Base-by-base conservation (phyloP, 257 asterid genomes). In the Solanum ossicruentum region DNA sequence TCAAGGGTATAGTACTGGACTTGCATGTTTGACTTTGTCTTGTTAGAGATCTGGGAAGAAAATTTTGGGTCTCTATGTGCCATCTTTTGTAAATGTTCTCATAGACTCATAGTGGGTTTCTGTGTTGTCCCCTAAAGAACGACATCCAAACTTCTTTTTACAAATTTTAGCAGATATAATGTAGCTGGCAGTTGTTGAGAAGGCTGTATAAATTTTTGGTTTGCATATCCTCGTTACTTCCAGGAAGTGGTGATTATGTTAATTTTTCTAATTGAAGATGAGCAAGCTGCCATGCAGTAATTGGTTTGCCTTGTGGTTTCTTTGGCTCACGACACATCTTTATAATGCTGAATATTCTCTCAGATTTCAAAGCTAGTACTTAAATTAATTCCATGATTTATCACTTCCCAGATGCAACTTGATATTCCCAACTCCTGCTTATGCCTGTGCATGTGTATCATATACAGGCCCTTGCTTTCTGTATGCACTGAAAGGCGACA, bases 1-100 rank as follows among this genome's bases (percentile, higher is more conserved):
- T 89, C 84, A 92, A 91, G 94, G 93, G 98, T 94, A 92, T 90
- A n/a, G 52, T n/a, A 43, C 60, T 23, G 58, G 39, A 45, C 81
- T 45, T 73, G 41, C 47, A 21, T 45, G 81, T 57, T 73, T 45
- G 58, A 45, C 56, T 72, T 45, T 12, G 21, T n/a, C 55, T 73
- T 73, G 28, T 45, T 73, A 45, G 81, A 73, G 81, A 45, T 23
- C 11, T 6, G 81, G 18, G 81, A n/a, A 45, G 58, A 73, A 23
- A 73, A n/a, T 73, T 67, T 45, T 45, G 58, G 81, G 45, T 73
- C 16, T 4, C 81, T 73, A n/a, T 45, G 57, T 43, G 81, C 58
- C n/a, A 73, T 73, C 81, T 45, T 8, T 45, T 73, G 18, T 73
- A 73, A 73, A 45, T 73, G 81, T 45, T 43, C 58, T 45, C 81